Conservation (phyloP, 495 filamentous ascomycete genomes). For the Talaromyces ruber region DNA sequence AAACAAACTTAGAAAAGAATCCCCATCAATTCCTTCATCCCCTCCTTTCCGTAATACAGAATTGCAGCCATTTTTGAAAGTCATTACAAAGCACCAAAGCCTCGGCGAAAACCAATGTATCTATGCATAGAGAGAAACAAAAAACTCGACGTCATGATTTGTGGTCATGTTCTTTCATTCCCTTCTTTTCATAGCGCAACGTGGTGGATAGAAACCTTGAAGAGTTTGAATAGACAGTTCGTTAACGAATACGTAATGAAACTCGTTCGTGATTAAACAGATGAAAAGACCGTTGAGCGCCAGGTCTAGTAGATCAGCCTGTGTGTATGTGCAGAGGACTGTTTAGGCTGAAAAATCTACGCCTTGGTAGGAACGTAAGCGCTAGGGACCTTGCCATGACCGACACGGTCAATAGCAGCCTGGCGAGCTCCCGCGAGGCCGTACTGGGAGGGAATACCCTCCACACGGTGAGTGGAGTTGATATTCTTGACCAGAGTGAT, state of each 20-base stretch:
- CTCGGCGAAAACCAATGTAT: not conserved
- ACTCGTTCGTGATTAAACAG: not conserved
- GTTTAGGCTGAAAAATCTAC: not conserved
- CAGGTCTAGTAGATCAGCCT: not conserved
- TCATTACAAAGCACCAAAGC: not conserved
- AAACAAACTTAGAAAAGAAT: not conserved
- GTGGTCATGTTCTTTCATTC: not conserved
- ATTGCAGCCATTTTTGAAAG: not conserved
- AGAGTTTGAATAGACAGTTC: not conserved
- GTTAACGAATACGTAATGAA: not conserved
- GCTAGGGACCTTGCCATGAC: slow-evolving; percentile 30
- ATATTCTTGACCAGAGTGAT: slow-evolving; percentile 95
- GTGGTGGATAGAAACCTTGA: not conserved
- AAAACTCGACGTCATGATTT: not conserved
- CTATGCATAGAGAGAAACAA: not conserved
- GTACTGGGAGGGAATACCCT: slow-evolving; percentile 72
- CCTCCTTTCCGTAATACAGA: not conserved
- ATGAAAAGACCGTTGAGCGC: not conserved
- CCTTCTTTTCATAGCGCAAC: not conserved
- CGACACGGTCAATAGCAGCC: slow-evolving; percentile 28
- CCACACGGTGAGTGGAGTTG: slow-evolving; percentile 89
- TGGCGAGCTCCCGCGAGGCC: slow-evolving; percentile 62
- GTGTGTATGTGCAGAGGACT: not conserved
- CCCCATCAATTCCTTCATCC: not conserved
- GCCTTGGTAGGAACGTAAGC: slow-evolving; percentile 20